Evolutionary conservation across 768 basidiomycete species (phyloP).

Genomic region (Lyophyllum shimeji): DNA sequence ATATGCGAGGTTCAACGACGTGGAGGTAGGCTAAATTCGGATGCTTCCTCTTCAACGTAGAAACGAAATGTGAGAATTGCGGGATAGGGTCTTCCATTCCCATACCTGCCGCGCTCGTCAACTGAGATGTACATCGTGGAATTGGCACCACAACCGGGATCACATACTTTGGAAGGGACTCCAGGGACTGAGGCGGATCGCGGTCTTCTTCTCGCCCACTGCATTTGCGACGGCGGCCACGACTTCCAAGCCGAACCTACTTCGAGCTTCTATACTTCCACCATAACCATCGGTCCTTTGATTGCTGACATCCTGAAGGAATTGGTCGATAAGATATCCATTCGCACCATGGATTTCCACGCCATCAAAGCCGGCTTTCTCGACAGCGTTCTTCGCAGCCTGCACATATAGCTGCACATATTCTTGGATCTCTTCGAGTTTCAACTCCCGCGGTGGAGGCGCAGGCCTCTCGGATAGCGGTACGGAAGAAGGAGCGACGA

Average conservation of each 20-base stretch:
- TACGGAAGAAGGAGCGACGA: constrained; percentile 34
- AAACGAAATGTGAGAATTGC: constrained; percentile 51
- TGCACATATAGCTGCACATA: constrained; percentile 47
- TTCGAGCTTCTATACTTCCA: constrained; percentile 60
- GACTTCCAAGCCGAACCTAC: constrained; percentile 56
- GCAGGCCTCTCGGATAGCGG: background rate
- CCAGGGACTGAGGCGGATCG: constrained; percentile 62
- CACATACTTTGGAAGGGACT: constrained; percentile 35
- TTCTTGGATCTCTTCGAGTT: constrained; percentile 46
- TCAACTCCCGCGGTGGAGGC: constrained; percentile 28
- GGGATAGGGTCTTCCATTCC: constrained; percentile 36
- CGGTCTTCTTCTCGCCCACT: constrained; percentile 52
- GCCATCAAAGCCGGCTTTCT: constrained; percentile 68
- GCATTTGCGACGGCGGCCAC: constrained; percentile 48
- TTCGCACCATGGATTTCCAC: constrained; percentile 48
- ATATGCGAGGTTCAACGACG: constrained; percentile 14
- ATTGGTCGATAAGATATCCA: constrained; percentile 58
- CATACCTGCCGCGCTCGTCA: background rate
- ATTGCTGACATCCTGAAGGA: constrained; percentile 57
- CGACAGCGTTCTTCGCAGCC: constrained; percentile 56
- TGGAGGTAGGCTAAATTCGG: constrained; percentile 24
- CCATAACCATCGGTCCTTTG: constrained; percentile 66
- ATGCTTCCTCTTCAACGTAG: constrained; percentile 34
- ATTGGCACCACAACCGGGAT: background rate
- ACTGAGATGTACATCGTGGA: too few species aligned